These are phyloP conservation scores for Haplosporangium sp. DNA, from an alignment of 371 early-diverging fungal species.

Conservation along the genomic window DNA sequence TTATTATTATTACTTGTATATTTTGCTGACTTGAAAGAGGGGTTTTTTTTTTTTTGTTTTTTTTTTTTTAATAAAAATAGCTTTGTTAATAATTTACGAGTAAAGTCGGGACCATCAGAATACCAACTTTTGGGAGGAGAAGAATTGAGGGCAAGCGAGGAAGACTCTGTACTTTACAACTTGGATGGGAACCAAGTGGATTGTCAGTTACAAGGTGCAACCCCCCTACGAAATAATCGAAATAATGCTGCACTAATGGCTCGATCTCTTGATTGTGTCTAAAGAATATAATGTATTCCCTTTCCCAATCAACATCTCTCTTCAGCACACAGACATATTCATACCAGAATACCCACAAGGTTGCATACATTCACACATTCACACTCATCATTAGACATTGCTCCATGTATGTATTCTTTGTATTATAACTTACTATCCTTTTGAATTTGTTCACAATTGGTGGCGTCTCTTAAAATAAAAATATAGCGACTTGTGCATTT, in stretches of 20 bases:
- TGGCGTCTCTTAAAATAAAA: neutral
- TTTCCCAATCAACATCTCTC: no score
- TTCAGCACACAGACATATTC: no score
- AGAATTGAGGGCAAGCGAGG: neutral
- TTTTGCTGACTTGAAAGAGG: neutral
- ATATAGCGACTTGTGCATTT: no score
- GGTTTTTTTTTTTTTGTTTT: no score
- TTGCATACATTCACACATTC: no score
- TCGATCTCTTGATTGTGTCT: conserved; percentile 8
- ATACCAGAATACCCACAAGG: no score
- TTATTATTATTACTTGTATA: neutral
- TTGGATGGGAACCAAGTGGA: neutral
- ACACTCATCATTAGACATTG: no score
- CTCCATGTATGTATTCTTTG: neutral
- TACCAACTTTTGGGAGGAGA: conserved; percentile 11
- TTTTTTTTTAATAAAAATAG: neutral
- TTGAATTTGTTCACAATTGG: neutral
- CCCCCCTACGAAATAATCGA: neutral
- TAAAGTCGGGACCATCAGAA: neutral
- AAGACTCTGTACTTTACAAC: neutral
- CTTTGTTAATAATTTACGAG: neutral
- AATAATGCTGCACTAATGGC: neutral
- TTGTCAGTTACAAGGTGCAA: no score
- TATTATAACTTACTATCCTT: neutral
- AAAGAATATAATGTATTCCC: neutral